Conservation (phyloP, 2,329 filamentous ascomycete genomes). For the Penicillium freii region DNA sequence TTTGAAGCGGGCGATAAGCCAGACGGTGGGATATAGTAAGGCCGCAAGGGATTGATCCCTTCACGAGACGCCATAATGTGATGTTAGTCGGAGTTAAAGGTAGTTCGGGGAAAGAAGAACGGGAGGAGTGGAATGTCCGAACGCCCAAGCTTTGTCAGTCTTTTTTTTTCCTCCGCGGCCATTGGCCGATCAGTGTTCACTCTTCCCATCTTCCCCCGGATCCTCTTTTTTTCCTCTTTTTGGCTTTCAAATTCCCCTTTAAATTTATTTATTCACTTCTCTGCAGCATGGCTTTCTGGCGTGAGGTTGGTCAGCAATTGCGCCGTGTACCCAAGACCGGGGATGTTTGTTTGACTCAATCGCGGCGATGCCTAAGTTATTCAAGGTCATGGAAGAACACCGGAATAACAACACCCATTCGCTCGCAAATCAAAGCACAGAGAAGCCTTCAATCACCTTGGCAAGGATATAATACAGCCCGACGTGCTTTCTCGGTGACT, state of each 20-base stretch:
- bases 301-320: conserved; percentile 34
- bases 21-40: conserved; percentile 64
- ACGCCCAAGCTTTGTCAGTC: conserved; percentile 25
- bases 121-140: conserved; percentile 16
- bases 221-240: conserved; percentile 19
- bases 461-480: conserved; percentile 27
- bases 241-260: conserved; percentile 4
- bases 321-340: conserved; percentile 56
- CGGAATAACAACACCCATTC: conserved; percentile 15
- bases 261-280: conserved; percentile 4
- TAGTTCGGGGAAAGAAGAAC: conserved; percentile 18
- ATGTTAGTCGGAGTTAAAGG: conserved; percentile 16
- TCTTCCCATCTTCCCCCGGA: conserved; percentile 22
- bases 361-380: conserved; percentile 30
- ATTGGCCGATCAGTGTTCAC: conserved; percentile 21
- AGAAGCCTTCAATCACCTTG: conserved; percentile 16
- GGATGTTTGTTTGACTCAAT: conserved; percentile 41
- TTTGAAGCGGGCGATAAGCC: conserved; percentile 52
- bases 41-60: conserved; percentile 58
- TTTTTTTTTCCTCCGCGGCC: conserved; percentile 24
- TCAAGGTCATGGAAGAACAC: conserved; percentile 22
- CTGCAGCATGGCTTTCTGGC: conserved; percentile 35
- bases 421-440: conserved; percentile 9
- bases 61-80: conserved; percentile 50
- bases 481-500: conserved; percentile 65